These are phyloP conservation scores for Staphylotrichum longicolle DNA, from an alignment of 495 filamentous ascomycete species.

Conservation along the genomic window DNA sequence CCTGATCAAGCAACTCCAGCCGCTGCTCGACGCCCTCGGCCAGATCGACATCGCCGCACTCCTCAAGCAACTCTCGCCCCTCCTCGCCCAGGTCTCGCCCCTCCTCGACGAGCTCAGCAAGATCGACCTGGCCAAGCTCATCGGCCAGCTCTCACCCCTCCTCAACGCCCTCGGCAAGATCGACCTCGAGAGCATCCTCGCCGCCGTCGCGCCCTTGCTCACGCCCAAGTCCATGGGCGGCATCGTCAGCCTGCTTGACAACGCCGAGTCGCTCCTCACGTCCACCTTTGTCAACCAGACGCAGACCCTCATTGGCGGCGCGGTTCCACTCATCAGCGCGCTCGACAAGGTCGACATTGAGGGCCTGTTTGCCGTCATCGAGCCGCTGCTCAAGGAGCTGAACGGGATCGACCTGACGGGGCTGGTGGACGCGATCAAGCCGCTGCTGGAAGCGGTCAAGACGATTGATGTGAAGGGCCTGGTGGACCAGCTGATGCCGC, in stretches of 20 bases:
- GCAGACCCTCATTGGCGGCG: conserved; percentile 35
- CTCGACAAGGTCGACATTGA: conserved; percentile 40
- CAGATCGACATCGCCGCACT: conserved; percentile 14
- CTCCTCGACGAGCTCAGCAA: conserved; percentile 36
- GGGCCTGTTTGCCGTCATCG: conserved; percentile 33
- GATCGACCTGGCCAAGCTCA: conserved; percentile 38
- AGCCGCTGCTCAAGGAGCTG: conserved; percentile 35
- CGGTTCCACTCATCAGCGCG: conserved; percentile 35
- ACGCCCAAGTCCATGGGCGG: conserved; percentile 40
- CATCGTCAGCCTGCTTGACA: conserved; percentile 45
- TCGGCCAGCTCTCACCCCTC: conserved; percentile 37
- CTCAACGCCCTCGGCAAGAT: conserved; percentile 41
- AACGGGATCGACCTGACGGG: conserved; percentile 33
- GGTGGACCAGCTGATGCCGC: conserved; percentile 37
- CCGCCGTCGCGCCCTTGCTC: conserved; percentile 43
- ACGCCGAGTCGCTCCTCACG: conserved; percentile 43
- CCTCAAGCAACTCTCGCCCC: conserved; percentile 8
- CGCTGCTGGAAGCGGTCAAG: conserved; percentile 35
- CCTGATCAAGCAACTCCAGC: conserved; percentile 33
- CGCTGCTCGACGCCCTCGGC: conserved; percentile 14
- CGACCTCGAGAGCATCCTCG: conserved; percentile 46
- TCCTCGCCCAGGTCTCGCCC: conserved; percentile 31
- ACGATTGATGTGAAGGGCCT: conserved; percentile 40
- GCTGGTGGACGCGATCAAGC: conserved; percentile 39
- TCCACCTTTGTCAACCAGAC: conserved; percentile 48